Base-by-base conservation (phyloP, 441 rosid species). In the Erysimum pusillum region DNA sequence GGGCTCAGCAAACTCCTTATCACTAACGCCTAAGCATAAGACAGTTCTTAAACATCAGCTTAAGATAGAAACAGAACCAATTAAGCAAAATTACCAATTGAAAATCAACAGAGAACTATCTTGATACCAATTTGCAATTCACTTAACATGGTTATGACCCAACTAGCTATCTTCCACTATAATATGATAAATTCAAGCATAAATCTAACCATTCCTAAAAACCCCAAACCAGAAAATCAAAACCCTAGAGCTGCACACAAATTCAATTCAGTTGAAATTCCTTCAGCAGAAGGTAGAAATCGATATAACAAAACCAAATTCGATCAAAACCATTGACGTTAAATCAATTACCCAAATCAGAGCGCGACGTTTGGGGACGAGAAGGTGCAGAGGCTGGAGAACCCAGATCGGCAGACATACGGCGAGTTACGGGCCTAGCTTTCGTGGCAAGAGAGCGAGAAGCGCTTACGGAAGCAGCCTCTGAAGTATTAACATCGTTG, bases 1-100 rank as follows among this genome's bases (percentile, higher is more conserved):
- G 36, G 83, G 84, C 87, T 77, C 83, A 11, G 48, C 49, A 69
- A 41, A 9, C 28, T 25, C 73, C 71, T 34, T 59, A 39, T 51
- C 62, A 68, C 76, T 45, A 35, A 41, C 32, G 46, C 76, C 90
- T 85, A 63, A 39, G 10, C 61, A 73, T 61, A 69, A 48, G 13
- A 71, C 1, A 51, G 13, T 48, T 65, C 51, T 18, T 44, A 59
- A 60, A 42, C 74, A 78, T 73, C 45, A 78, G 65, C 14, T 7
- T 34, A 73, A 42, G 38, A 20, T 25, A 38, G 18, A 66, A 22
- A 63, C 41, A 57, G 7, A 20, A 63, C 39, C 49, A 65, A 38
- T 22, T 9, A 28, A 49, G 20, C 36, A 60, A 48, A 51, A 59
- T 39, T 6, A 15, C 9, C 22, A 71, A 46, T 25, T 35, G 42